Percentiles rank a stretch among this genome's conserved stretches.
Evolutionary conservation across 805 yeast species (phyloP).

Genomic region (Candida mattraensis): DNA sequence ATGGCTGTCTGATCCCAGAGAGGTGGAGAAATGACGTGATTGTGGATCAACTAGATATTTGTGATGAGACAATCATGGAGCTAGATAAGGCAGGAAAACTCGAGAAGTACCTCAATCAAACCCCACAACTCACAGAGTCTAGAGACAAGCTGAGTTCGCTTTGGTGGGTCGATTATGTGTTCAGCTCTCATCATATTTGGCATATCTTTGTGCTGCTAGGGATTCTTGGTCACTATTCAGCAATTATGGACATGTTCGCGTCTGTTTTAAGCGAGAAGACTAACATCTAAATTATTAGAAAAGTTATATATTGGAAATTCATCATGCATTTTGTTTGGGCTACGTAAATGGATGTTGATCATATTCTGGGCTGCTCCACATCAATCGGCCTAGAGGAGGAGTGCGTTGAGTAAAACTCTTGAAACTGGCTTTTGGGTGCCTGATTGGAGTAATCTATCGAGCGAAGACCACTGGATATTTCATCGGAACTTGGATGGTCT

Average conservation of each 20-base stretch:
- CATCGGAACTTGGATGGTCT: constrained; percentile 3
- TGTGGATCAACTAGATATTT: constrained; percentile 43
- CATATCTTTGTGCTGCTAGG: constrained; percentile 89
- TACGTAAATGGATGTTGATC: not conserved
- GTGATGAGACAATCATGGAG: constrained; percentile 34
- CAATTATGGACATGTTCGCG: constrained; percentile 69
- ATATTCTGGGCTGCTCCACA: constrained; percentile 12
- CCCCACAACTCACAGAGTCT: constrained; percentile 37
- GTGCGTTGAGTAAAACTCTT: constrained; percentile 31
- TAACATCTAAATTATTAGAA: too few relatives aligned
- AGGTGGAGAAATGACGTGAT: constrained; percentile 74
- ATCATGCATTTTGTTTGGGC: not conserved
- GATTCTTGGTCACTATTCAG: constrained; percentile 82
- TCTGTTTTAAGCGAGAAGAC: constrained; percentile 10
- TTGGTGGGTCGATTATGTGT: constrained; percentile 82
- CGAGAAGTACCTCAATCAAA: constrained; percentile 40
- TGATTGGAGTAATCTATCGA: constrained; percentile 2
- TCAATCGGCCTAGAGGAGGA: constrained; percentile 29
- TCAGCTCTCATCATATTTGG: constrained; percentile 90
- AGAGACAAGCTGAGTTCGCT: constrained; percentile 48
- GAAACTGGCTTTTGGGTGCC: constrained; percentile 15
- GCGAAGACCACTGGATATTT: too few relatives aligned
- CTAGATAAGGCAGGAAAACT: constrained; percentile 29
- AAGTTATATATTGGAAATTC: too few relatives aligned
- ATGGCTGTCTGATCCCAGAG: constrained; percentile 88